A percentile compares a stretch with the other conserved stretches of the same genome.
Conservation (phyloP, 2,329 filamentous ascomycete genomes). For the Apiospora phragmitis region DNA sequence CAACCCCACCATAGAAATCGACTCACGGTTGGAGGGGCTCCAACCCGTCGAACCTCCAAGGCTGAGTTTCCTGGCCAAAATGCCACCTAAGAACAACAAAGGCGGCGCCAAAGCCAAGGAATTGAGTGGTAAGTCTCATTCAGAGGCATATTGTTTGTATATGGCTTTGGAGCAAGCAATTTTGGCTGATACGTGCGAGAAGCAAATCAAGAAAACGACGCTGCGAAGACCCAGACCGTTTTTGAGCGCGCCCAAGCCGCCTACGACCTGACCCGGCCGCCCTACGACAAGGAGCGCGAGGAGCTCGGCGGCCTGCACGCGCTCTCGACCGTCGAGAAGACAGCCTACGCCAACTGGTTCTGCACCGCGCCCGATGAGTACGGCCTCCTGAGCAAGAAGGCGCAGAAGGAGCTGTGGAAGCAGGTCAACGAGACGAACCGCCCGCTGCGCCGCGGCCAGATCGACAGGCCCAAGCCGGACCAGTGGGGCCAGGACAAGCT, state of each 20-base stretch:
- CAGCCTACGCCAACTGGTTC: slow-evolving; percentile 48
- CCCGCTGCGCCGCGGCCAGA: slow-evolving; percentile 42
- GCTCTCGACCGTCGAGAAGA: slow-evolving; percentile 49
- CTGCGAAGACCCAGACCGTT: slow-evolving; percentile 43
- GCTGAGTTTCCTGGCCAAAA: slow-evolving; percentile 15
- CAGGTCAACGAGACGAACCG: slow-evolving; percentile 52
- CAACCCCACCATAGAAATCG: slow-evolving; percentile 10
- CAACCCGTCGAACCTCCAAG: not conserved
- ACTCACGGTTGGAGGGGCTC: not conserved
- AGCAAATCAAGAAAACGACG: slow-evolving; percentile 14
- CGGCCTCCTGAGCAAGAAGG: slow-evolving; percentile 40
- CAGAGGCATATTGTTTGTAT: not conserved
- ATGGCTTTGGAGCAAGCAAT: not conserved
- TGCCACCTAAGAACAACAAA: slow-evolving; percentile 35
- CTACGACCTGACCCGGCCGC: slow-evolving; percentile 49
- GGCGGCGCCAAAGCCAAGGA: slow-evolving; percentile 27
- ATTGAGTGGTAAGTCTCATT: slow-evolving; percentile 25
- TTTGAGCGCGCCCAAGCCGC: slow-evolving; percentile 48
- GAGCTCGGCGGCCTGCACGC: slow-evolving; percentile 42
- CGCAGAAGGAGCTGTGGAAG: slow-evolving; percentile 60
- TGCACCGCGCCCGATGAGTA: slow-evolving; percentile 44
- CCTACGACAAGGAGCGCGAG: slow-evolving; percentile 45
- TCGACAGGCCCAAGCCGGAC: slow-evolving; percentile 31
- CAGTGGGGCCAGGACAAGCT: slow-evolving; percentile 52
- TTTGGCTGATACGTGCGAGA: not conserved